phyloP scores from a whole-genome alignment of 768 basidiomycete species.

The Leccinum broughii region DNA sequence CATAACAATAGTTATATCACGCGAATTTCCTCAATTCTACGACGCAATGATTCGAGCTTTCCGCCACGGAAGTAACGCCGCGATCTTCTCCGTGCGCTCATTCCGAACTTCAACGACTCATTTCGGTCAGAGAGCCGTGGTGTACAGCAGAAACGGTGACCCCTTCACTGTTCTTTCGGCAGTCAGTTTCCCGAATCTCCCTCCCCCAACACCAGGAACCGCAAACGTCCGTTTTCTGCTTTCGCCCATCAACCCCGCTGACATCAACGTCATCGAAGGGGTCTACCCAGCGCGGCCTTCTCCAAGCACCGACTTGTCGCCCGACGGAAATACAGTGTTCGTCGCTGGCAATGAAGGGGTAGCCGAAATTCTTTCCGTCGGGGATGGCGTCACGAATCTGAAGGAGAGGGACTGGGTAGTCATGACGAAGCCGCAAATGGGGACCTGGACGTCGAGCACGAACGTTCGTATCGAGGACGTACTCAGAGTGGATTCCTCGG shows the following conservation, averaged over 20 bases:
- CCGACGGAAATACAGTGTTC: conserved; percentile 42
- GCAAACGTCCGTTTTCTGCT: conserved; percentile 68
- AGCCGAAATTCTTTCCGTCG: conserved; percentile 63
- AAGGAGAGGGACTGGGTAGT: conserved; percentile 71
- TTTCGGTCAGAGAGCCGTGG: conserved; percentile 57
- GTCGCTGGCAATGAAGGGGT: conserved; percentile 80
- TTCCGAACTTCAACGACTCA: conserved; percentile 34
- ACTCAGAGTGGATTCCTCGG: conserved; percentile 53
- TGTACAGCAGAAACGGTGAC: conserved; percentile 61
- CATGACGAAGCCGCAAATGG: conserved; percentile 64
- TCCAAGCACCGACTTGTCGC: conserved; percentile 37
- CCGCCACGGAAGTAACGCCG: not conserved
- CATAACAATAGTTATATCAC: not conserved
- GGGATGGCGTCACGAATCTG: conserved; percentile 50
- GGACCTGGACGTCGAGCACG: conserved; percentile 68
- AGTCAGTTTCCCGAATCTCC: conserved; percentile 50
- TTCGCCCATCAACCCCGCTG: conserved; percentile 80
- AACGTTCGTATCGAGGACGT: conserved; percentile 59
- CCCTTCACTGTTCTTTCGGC: conserved; percentile 60
- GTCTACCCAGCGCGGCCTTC: conserved; percentile 72
- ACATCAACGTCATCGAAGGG: conserved; percentile 79
- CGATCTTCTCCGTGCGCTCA: conserved; percentile 11
- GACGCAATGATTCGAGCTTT: conserved; percentile 7
- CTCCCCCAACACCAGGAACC: conserved; percentile 54
- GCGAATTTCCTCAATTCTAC: not conserved